These are phyloP conservation scores for Solanum hybrid DNA, from an alignment of 305 asterid genomes.

Conservation along the genomic window DNA sequence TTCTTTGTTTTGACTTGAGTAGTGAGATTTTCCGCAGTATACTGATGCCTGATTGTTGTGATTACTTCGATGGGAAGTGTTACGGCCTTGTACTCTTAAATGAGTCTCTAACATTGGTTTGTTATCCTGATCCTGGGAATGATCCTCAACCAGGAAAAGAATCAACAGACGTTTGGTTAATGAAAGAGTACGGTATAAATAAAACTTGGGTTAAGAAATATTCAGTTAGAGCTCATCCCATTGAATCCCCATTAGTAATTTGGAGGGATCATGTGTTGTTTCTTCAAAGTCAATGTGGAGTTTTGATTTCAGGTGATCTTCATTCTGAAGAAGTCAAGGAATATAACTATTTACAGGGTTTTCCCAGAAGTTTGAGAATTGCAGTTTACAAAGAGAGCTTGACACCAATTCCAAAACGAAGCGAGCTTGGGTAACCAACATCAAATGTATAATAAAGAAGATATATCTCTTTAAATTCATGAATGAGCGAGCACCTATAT, in stretches of 20 bases:
- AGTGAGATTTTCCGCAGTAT: not conserved
- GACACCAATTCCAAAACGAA: not conserved
- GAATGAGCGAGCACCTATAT: no score
- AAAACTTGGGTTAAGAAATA: not conserved
- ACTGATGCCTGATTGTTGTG: not conserved
- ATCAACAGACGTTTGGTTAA: not conserved
- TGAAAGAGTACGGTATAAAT: not conserved
- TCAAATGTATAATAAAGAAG: not conserved
- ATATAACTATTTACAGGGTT: not conserved
- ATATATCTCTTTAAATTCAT: not conserved
- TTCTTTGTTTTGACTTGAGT: not conserved
- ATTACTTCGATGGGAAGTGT: not conserved
- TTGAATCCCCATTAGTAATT: not conserved
- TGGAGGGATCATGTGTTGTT: not conserved
- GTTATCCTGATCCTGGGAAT: not conserved
- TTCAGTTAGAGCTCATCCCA: not conserved
- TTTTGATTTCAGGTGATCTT: not conserved
- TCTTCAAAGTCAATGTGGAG: not conserved
- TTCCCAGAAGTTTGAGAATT: not conserved
- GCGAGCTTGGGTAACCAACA: not conserved
- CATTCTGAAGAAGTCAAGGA: not conserved
- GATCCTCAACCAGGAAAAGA: not conserved
- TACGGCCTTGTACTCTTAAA: not conserved
- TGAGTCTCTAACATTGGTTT: not conserved
- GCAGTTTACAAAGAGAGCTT: not conserved